Conservation (phyloP, 164 flowering plant genomes). For the Malania oleifera region DNA sequence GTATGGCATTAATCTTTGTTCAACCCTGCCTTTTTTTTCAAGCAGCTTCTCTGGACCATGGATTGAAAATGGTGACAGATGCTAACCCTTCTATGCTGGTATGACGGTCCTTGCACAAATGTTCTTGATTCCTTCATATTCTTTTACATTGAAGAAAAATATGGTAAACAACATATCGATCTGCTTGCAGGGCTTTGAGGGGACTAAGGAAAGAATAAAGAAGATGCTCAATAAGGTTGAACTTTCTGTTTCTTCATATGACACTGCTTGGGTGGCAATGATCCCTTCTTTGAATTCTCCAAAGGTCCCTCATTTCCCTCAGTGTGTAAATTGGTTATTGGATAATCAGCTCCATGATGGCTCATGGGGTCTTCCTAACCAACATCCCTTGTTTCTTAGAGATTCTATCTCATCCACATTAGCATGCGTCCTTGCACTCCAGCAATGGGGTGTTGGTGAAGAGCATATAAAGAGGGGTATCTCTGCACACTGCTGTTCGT, state of each 20-base stretch:
- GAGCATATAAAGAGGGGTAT: slow-evolving; percentile 60
- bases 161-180: neutral
- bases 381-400: slow-evolving; percentile 40
- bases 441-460: slow-evolving; percentile 72
- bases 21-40: neutral
- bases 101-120: slow-evolving; percentile 1
- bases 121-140: neutral
- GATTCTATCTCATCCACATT: slow-evolving; percentile 68
- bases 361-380: slow-evolving; percentile 67
- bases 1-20: neutral
- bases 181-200: slow-evolving; percentile 30
- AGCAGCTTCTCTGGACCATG: slow-evolving; percentile 21
- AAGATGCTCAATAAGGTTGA: slow-evolving; percentile 53
- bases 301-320: slow-evolving; percentile 57
- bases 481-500: neutral
- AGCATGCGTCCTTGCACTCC: slow-evolving; percentile 81
- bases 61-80: slow-evolving; percentile 6
- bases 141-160: neutral
- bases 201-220: slow-evolving; percentile 45
- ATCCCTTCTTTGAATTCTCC: slow-evolving; percentile 56
- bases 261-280: slow-evolving; percentile 99
- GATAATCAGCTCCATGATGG: slow-evolving; percentile 77
- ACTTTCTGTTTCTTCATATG: slow-evolving; percentile 77
- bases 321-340: slow-evolving; percentile 64
- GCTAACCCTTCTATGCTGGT: slow-evolving; percentile 9